Evolutionary conservation across 768 basidiomycete genomes (phyloP), one percentile per base, ranked within the genome.

Genomic region (Lactarius psammicola): DNA sequence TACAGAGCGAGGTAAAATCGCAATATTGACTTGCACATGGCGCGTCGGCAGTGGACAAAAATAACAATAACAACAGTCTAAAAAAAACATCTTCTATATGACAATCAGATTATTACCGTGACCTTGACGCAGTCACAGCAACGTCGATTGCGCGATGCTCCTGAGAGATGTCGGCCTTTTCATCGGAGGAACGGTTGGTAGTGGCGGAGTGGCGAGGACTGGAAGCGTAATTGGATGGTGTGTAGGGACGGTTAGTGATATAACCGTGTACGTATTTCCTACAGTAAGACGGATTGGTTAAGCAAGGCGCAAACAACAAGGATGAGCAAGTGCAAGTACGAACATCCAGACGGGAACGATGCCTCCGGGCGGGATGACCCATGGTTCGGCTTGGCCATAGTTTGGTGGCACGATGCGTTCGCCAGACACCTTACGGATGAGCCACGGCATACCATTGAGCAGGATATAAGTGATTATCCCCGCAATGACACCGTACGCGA

Each of bases 401-500:
- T 83, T 85, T 6, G 85, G 81, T 2, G 91, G 91, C 0, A 81
- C 71, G 64, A 92, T 78, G 36, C 84, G 80, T 20, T 82, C 87
- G 26, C 81, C 74, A 4, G 84, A 78, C 36, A 82, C 66, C 70
- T 83, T 87, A 71, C 77, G 81, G 63, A 92, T 49, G 18, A 81
- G 28, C 74, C 84, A 82, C 10, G 90, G 85, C 59, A 86, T 77
- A 53, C 86, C 88, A 72, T 95, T 94, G 65, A 95, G 77, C 63
- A 91, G 67, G 56, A 90, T 71, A 74, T 91, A 92, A 17, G 87
- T 83, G 42, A 81, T 57, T 59, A 94, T 79, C 44, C 92, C 92
- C 0, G 89, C 86, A 68, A 94, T 93, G 74, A 94, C 88, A 69
- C 92, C 92, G 72, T 94, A 93, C 51, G 92, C 91, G 72, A 94